phyloP scores from a whole-genome alignment of 129 eudicot species.

The Oenanthe sinensis region DNA sequence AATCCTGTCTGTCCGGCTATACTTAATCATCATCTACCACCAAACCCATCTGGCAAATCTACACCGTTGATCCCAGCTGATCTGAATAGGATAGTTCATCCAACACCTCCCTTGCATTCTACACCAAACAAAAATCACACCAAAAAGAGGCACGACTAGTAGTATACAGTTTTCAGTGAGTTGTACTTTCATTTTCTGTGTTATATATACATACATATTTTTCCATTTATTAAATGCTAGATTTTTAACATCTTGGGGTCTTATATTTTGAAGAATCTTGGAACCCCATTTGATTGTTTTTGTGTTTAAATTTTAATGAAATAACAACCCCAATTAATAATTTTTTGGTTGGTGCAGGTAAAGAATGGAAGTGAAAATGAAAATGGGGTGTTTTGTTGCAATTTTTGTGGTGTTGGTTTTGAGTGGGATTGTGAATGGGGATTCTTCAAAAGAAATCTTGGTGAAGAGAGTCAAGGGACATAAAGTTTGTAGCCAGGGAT shows the following conservation, averaged over 20 bases:
- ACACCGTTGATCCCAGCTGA: background rate
- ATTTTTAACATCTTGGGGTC: too few relatives aligned
- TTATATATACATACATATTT: background rate
- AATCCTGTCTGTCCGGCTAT: background rate
- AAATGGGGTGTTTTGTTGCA: background rate
- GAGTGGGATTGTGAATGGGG: conserved; percentile 9
- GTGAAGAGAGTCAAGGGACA: conserved; percentile 62
- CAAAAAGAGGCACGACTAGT: background rate
- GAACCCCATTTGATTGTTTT: too few relatives aligned
- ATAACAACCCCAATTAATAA: too few relatives aligned
- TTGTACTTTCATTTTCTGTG: background rate
- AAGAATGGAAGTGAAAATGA: background rate
- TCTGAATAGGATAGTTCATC: background rate
- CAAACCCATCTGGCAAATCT: background rate
- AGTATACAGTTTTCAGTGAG: background rate
- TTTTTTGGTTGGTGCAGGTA: too few relatives aligned
- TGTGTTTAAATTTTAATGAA: too few relatives aligned
- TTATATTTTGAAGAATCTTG: too few relatives aligned
- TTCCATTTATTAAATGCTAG: too few relatives aligned
- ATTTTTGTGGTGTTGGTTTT: conserved; percentile 1
- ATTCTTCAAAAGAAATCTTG: conserved; percentile 15
- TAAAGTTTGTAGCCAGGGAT: conserved; percentile 63
- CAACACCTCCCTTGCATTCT: background rate
- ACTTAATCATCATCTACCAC: background rate
- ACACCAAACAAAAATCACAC: background rate